A percentile compares a stretch with the other conserved stretches of the same genome.
Conservation (phyloP, 805 yeast species). For the Kodamaea jinghongensis region DNA sequence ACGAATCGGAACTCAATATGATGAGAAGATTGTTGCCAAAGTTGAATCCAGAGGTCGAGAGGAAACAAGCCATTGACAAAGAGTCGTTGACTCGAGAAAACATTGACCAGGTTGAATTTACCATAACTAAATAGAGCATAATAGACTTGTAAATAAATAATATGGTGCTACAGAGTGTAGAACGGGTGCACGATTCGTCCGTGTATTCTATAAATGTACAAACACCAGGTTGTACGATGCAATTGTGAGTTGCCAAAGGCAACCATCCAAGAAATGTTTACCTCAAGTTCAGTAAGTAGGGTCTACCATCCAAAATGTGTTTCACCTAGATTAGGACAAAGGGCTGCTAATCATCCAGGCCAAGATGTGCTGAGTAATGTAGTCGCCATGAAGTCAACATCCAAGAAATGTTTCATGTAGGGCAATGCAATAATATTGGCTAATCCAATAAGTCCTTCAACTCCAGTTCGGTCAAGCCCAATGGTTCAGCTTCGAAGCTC, state of each 20-base stretch:
- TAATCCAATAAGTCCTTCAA: conserved; percentile 36
- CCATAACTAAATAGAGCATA: conserved; percentile 9
- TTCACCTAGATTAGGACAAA: no score
- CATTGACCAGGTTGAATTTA: conserved; percentile 36
- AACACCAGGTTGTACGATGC: conserved; percentile 18
- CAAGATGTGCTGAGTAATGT: no score
- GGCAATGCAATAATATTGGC: no score
- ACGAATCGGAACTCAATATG: conserved; percentile 58
- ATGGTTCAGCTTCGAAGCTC: conserved; percentile 10
- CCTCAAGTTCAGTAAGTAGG: no score
- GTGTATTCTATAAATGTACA: conserved; percentile 19
- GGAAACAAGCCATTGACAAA: conserved; percentile 22
- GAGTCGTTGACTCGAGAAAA: conserved; percentile 35
- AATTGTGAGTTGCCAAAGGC: conserved; percentile 38
- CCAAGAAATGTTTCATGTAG: no score
- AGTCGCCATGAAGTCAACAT: no score
- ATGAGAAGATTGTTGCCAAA: conserved; percentile 55
- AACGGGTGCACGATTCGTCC: neutral
- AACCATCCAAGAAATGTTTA: no score
- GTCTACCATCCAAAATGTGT: no score
- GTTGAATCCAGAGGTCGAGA: conserved; percentile 19
- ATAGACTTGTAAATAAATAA: conserved; percentile 7
- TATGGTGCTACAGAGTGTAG: conserved; percentile 2
- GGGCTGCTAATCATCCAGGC: no score
- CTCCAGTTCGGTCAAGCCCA: conserved; percentile 35